Base-by-base conservation (phyloP, 352 stramenopile genomes). In the Globisporangium emineosum region DNA sequence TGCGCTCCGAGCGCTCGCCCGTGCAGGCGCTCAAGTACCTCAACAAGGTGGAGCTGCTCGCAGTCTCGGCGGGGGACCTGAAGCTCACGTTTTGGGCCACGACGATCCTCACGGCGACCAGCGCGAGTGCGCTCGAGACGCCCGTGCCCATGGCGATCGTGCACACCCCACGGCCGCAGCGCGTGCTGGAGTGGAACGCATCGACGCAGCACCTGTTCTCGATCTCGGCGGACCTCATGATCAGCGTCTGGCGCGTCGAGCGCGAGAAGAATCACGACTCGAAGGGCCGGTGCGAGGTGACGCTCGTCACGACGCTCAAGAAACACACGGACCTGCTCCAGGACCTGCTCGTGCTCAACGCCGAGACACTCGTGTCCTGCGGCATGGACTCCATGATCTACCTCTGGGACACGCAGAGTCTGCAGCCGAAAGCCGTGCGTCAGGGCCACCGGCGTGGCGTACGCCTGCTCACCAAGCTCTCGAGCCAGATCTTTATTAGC, bases 51-150 rank as follows among this genome's bases (percentile, higher is more conserved):
- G 82, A 93, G 52, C 43, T 93, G 12, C 66, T 93, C 8, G 82
- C 73, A n/a, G 77, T 91, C 9, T 91, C 84, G 1, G 84, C 74
- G 8, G 84, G 82, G 0, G 84, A 93, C 47, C 63, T 93, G 17
- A 93, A 91, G 57, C 73, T 93, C 58, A 91, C 82, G 29, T 91
- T 93, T 58, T 93, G 84, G 84, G 64, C 79, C 2, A 74, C 81
- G 1, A 77, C 72, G 17, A 71, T 91, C 25, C 60, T 93, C n/a
- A 91, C 79, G 2, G 77, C 81, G 0, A 77, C 67, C 27, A 91
- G 82, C 49, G 62, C 78, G 5, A 89, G 82, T 21, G 82, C 82
- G 0, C 62, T 91, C 33, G 83, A 91, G 56, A 88, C 73, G 8
- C 79, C 81, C 5, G 37, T 75, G n/a, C 84, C 84, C 2, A 68